Evolutionary conservation across 345 rosid genomes (phyloP).

Genomic region (Hypericum perforatum): DNA sequence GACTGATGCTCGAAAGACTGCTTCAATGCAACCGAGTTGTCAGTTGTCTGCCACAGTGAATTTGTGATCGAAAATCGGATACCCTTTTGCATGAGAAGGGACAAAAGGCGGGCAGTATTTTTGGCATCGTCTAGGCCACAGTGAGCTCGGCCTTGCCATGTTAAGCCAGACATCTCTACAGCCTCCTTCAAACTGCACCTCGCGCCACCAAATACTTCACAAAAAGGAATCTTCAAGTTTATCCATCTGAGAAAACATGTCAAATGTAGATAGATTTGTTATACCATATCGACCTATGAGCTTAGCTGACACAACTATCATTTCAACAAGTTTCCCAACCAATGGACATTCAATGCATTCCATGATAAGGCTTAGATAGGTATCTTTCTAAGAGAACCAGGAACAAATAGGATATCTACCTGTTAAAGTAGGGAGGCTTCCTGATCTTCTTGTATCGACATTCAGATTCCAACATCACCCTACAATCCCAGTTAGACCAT

Average conservation of each 20-base stretch:
- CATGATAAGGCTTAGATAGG: too few species aligned
- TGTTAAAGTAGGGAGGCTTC: slow-evolving; percentile 37
- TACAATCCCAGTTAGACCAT: slow-evolving; percentile 45
- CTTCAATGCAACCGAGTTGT: slow-evolving; percentile 14
- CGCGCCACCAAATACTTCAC: slow-evolving; percentile 27
- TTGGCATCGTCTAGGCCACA: slow-evolving; percentile 39
- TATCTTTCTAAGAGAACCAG: too few species aligned
- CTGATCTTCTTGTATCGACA: slow-evolving; percentile 36
- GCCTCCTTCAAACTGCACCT: slow-evolving; percentile 38
- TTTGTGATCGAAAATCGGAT: slow-evolving; percentile 30
- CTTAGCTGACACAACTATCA: background rate
- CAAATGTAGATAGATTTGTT: background rate
- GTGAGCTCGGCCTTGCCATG: slow-evolving; percentile 41
- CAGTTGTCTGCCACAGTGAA: slow-evolving; percentile 25
- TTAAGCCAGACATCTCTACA: slow-evolving; percentile 32
- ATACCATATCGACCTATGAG: background rate
- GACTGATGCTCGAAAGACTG: slow-evolving; percentile 11
- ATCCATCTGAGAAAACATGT: slow-evolving; percentile 27
- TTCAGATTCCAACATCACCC: slow-evolving; percentile 42
- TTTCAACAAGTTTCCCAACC: background rate
- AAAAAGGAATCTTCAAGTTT: slow-evolving; percentile 34
- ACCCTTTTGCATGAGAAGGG: slow-evolving; percentile 28
- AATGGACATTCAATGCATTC: too few species aligned
- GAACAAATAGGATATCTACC: too few species aligned
- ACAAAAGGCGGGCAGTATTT: slow-evolving; percentile 35